These are phyloP conservation scores for Boletellus deceptivus DNA, from an alignment of 1,284 basidiomycete species.

Conservation along the genomic window DNA sequence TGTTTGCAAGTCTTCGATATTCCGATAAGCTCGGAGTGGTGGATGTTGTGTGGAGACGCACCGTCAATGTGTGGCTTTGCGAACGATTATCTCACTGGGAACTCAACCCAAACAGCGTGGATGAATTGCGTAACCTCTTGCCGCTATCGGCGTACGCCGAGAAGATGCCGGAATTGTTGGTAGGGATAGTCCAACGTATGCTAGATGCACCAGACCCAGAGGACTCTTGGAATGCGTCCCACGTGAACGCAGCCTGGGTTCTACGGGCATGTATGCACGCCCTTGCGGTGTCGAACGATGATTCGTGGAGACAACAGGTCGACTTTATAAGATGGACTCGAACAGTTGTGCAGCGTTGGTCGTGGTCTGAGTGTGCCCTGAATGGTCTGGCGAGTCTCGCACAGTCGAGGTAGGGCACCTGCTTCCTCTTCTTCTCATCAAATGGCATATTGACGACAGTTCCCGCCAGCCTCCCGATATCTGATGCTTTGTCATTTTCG, in stretches of 20 bases:
- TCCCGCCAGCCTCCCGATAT: conserved; percentile 16
- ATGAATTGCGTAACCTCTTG: conserved; percentile 49
- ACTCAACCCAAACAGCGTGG: conserved; percentile 33
- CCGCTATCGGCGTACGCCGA: conserved; percentile 50
- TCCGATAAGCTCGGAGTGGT: conserved; percentile 50
- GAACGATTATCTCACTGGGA: conserved; percentile 28
- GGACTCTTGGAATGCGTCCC: conserved; percentile 34
- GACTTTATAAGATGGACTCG: conserved; percentile 48
- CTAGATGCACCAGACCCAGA: conserved; percentile 38
- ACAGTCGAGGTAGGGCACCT: conserved; percentile 43
- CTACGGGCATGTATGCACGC: conserved; percentile 48
- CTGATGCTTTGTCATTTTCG: conserved; percentile 37
- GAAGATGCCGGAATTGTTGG: conserved; percentile 44
- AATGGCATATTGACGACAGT: background rate
- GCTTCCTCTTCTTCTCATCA: background rate
- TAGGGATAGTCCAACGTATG: conserved; percentile 47
- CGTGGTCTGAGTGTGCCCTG: conserved; percentile 56
- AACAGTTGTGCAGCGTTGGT: conserved; percentile 52
- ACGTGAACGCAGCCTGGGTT: conserved; percentile 51
- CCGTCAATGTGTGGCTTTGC: conserved; percentile 46
- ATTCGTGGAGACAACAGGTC: conserved; percentile 42
- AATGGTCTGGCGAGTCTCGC: conserved; percentile 51
- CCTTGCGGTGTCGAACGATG: conserved; percentile 40
- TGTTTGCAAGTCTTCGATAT: conserved; percentile 50
- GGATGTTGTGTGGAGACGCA: conserved; percentile 57